Percentiles rank a stretch among this genome's conserved stretches.
Conservation (phyloP, 2,329 filamentous ascomycete species). For the Aspergillus eucalypticola region DNA sequence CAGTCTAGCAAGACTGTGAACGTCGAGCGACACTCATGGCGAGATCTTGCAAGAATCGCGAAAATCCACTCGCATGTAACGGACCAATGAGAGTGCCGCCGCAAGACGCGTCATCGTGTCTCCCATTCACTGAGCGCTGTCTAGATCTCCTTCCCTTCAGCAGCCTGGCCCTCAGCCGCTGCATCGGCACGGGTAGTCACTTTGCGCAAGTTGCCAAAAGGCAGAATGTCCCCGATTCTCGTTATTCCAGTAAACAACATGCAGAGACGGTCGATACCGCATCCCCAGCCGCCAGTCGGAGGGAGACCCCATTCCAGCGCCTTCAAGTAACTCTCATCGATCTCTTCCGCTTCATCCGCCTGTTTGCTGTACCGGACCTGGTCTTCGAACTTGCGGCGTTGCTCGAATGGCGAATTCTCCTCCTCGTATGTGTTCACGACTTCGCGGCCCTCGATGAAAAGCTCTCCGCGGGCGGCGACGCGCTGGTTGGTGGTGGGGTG, state of each 20-base stretch:
- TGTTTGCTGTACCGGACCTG: slow-evolving; percentile 53
- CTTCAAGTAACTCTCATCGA: slow-evolving; percentile 80
- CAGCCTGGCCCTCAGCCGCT: background rate
- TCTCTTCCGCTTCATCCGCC: slow-evolving; percentile 50
- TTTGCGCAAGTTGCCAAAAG: slow-evolving; percentile 77
- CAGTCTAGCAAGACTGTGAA: background rate
- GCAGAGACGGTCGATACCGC: slow-evolving; percentile 83
- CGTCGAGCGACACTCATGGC: background rate
- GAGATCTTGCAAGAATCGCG: background rate
- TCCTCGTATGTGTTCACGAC: slow-evolving; percentile 98
- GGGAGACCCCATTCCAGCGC: slow-evolving; percentile 86
- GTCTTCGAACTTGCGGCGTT: slow-evolving; percentile 76
- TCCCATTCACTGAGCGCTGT: background rate
- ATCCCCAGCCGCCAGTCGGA: slow-evolving; percentile 97
- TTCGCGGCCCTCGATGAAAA: slow-evolving; percentile 78
- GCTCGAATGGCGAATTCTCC: slow-evolving; percentile 87
- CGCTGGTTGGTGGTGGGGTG: slow-evolving; percentile 68
- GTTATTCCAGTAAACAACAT: slow-evolving; percentile 83
- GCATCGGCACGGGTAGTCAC: slow-evolving; percentile 35
- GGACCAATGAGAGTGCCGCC: background rate
- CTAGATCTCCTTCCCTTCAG: slow-evolving; percentile 8
- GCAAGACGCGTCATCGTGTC: background rate
- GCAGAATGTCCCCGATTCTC: slow-evolving; percentile 81
- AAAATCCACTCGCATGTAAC: background rate
- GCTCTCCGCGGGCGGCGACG: slow-evolving; percentile 78